Evolutionary conservation across 2,329 filamentous ascomycete species (phyloP), one percentile per base, ranked within the genome.

Genomic region (Neofusicoccum ribis): DNA sequence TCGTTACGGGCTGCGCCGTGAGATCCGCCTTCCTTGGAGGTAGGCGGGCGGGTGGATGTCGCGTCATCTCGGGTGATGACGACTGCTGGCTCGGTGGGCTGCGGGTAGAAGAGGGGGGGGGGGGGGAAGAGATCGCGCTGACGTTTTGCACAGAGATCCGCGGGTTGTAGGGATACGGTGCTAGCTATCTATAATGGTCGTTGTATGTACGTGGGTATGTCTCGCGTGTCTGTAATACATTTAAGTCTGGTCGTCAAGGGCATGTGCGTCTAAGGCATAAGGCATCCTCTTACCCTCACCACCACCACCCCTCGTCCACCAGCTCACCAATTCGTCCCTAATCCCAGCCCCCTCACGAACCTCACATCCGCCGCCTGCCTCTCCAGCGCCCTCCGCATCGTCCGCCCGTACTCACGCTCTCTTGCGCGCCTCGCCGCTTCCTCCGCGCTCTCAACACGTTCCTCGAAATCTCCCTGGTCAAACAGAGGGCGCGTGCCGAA

Each of bases 291-390:
- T 5, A 31, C 27, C 27, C 3, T 5, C n/a, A 15, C 27, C 12
- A 23, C 17, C 11, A 20, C n/a, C 34, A 34, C 17, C 8, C 34
- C 36, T 5, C 27, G 15, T 27, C 50, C 37, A 15, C 47, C 62
- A 31, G 5, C 31, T 43, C 62, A 58, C 31, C 51, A 14, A 5
- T 15, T 46, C 41, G 58, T 11, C 23, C 51, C 63, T 34, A 87
- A 76, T 15, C 87, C 89, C 70, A 93, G 81, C 31, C 87, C 86
- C 68, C 86, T 86, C 75, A 94, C 86, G 76, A 91, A 92, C 69
- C 88, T 83, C 66, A 91, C 86, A 76, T 95, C 92, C 73, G 93
- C 88, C 9, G 91, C 92, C 78, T 96, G 92, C 69, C 83, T 82
- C 78, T 91, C 87, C 66, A 97, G 79, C 20, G 91, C 91, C 70